Percentiles rank a stretch among this genome's conserved stretches.
phyloP scores from a whole-genome alignment of 108 stramenopile species.

The Bacterosira constricta region DNA sequence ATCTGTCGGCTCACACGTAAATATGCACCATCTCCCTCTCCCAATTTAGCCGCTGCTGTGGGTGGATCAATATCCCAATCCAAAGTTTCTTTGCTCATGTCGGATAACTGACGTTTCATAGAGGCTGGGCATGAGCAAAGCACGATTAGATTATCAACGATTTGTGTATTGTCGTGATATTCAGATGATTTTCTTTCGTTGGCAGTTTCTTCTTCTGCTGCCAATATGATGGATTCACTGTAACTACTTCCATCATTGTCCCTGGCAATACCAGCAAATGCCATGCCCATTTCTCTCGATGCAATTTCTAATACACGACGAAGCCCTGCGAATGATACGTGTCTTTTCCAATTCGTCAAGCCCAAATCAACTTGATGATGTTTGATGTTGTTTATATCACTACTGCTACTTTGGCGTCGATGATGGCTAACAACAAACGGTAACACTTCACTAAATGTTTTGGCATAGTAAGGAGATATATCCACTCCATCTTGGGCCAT shows the following conservation, averaged over 20 bases:
- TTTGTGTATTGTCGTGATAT: not conserved
- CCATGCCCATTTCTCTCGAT: slow-evolving; percentile 23
- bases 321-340: not conserved
- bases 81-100: slow-evolving; percentile 39
- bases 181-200: slow-evolving; percentile 2
- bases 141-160: slow-evolving; percentile 49
- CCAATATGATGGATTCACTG: no score
- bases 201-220: no score
- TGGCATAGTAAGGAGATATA: slow-evolving; percentile 37
- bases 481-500: slow-evolving; percentile 55
- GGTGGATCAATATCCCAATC: slow-evolving; percentile 54
- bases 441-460: slow-evolving; percentile 41
- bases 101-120: slow-evolving; percentile 15
- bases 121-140: slow-evolving; percentile 52
- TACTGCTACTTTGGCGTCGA: not conserved
- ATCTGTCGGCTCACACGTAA: slow-evolving; percentile 47
- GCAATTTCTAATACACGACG: slow-evolving; percentile 10
- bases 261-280: slow-evolving; percentile 11
- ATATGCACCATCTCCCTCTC: slow-evolving; percentile 53
- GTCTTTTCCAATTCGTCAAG: not conserved
- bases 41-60: slow-evolving; percentile 30
- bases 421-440: slow-evolving; percentile 7
- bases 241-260: not conserved
- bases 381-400: not conserved
- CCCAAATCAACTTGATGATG: not conserved